Base-by-base conservation (phyloP, 2,329 filamentous ascomycete genomes). In the Ascochyta lentis region DNA sequence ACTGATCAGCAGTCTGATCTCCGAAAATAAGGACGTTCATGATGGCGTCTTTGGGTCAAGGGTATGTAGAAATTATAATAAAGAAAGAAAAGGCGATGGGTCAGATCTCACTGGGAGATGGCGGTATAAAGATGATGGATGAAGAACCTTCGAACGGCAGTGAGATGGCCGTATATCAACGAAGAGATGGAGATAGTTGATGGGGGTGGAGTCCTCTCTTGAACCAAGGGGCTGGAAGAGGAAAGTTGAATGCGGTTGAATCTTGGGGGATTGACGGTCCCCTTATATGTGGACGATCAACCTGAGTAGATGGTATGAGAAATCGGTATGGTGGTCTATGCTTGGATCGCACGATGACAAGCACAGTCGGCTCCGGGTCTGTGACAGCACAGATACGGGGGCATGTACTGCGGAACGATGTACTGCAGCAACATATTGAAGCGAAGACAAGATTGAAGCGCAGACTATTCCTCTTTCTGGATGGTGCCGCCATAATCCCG, bases 1-100 rank as follows among this genome's bases (percentile, higher is more conserved):
- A 84, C 65, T 87, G 87, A 72, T 89, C 86, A 66, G 86, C 81
- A 57, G 87, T 89, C 76, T 90, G 88, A 70, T 90, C 88, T 77
- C 87, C 87, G 71, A 90, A 89, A 59, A 90, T 83, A 73, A 89
- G 82, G 55, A 79, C 69, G 68, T 81, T 81, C 70, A 78, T 78
- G 61, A 51, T 76, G 65, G 58, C 49, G 52, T 56, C 56, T 29
- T 42, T 43, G 31, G 38, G 48, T 53, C 56, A 53, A 56, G 63
- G 65, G 64, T 70, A 69, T 67, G 59, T 61, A 63, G 58, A 60
- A 58, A 63, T 54, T 62, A 65, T 57, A 37, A n/a, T 23, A 34
- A 52, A 50, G 49, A 39, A 19, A 46, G 49, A 50, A 27, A 39
- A 59, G 37, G 24, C 39, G 44, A 46, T 29, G 47, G 42, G 37